Base-by-base conservation (phyloP, 192 early-diverging fungal species). In the Gonapodya sp. region DNA sequence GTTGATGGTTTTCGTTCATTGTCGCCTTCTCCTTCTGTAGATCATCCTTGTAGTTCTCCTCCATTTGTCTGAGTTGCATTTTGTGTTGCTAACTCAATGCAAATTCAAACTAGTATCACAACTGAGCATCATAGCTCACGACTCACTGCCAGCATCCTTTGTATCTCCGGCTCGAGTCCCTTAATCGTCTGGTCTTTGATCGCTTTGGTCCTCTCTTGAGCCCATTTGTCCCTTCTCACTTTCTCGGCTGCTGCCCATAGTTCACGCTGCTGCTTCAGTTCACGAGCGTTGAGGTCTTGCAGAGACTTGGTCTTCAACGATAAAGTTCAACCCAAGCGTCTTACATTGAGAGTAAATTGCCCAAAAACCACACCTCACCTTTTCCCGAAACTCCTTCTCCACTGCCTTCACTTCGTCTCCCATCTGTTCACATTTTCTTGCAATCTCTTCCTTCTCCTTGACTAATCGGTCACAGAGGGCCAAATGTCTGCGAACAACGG, bases 71-170 rank as follows among this genome's bases (percentile, higher is more conserved):
- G 16, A 88, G 73, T 78, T 91, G 88, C 24, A 84, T 36, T 73
- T 91, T 91, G 75, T 91, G 90, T 85, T 89, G 87, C 89, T 89
- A 79, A 8, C n/a, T n/a, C n/a, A n/a, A n/a, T n/a, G n/a, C n/a
- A n/a, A n/a, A n/a, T n/a, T n/a, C n/a, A n/a, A n/a, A n/a, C n/a
- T n/a, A n/a, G n/a, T n/a, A n/a, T n/a, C n/a, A n/a, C n/a, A n/a
- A n/a, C n/a, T n/a, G n/a, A n/a, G n/a, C n/a, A 24, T 35, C 36
- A 73, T 79, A 75, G 46, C 35, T n/a, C 36, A 31, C 36, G 1
- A 1, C 77, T 34, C 83, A 89, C 88, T 14, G 89, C 82, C 78
- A 91, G 81, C 85, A 91, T 86, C 31, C 87, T 36, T 74, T 91
- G 90, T 36, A 91, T 91, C 78, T 91, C 89, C 0, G 90, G 90